Conservation (phyloP, 108 stramenopile species). For the Fragilaria crotonensis region DNA sequence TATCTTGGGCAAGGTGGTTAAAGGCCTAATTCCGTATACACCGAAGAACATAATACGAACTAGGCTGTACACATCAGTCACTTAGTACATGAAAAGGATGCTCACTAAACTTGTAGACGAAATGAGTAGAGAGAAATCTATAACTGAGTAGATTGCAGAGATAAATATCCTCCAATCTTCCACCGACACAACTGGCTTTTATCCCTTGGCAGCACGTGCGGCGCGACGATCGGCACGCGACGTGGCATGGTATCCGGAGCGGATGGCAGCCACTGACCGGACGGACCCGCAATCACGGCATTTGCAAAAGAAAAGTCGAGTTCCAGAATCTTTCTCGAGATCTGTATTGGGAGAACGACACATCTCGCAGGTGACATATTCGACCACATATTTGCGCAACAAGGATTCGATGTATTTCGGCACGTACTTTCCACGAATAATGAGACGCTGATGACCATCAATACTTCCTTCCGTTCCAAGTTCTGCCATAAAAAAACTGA, state of each 20-base stretch:
- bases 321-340: slow-evolving; percentile 83
- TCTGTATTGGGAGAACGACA: slow-evolving; percentile 96
- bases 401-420: slow-evolving; percentile 98
- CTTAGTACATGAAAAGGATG: no score
- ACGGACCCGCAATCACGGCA: slow-evolving; percentile 91
- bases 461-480: slow-evolving; percentile 97
- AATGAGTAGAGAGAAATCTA: no score
- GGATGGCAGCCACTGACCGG: slow-evolving; percentile 92
- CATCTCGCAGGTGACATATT: slow-evolving; percentile 99
- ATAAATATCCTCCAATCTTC: no score
- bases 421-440: slow-evolving; percentile 95
- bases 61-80: no score
- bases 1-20: no score
- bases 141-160: no score
- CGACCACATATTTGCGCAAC: slow-evolving; percentile 97
- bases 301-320: slow-evolving; percentile 90
- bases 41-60: no score
- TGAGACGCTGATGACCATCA: slow-evolving; percentile 97
- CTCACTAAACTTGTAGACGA: no score
- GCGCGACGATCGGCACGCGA: slow-evolving; percentile 96
- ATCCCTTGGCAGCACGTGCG: slow-evolving; percentile 84
- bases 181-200: no score
- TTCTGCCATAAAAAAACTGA: slow-evolving; percentile 99
- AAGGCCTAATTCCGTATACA: no score
- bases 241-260: slow-evolving; percentile 98